Percentiles rank a stretch among this genome's conserved stretches.
Evolutionary conservation across 2,329 filamentous ascomycete genomes (phyloP).

Genomic region (Chaetomium olivaceum): DNA sequence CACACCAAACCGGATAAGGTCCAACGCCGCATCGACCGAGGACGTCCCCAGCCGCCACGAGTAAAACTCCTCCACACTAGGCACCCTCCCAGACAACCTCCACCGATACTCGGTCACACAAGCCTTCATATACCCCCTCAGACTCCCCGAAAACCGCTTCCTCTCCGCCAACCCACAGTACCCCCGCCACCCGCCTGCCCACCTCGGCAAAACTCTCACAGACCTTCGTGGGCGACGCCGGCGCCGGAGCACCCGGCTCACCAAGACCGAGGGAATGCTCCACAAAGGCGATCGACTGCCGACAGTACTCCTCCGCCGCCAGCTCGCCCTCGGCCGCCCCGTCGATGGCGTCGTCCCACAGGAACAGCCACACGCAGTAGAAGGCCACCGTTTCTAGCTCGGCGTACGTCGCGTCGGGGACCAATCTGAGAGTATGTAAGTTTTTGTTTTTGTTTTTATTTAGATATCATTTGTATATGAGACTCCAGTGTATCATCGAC

Average conservation of each 20-base stretch:
- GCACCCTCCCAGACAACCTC: slow-evolving; percentile 15
- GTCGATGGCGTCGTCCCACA: slow-evolving; percentile 32
- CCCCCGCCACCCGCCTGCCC: slow-evolving; percentile 13
- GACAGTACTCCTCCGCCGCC: slow-evolving; percentile 22
- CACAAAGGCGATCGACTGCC: slow-evolving; percentile 21
- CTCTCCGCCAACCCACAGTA: slow-evolving; percentile 1
- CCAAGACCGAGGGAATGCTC: slow-evolving; percentile 9
- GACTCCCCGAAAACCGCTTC: slow-evolving; percentile 10
- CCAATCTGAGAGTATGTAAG: too few relatives aligned
- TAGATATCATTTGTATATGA: too few relatives aligned
- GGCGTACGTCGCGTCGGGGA: slow-evolving; percentile 19
- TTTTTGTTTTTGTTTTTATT: neutral
- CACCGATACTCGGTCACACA: slow-evolving; percentile 24
- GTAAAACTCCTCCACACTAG: slow-evolving; percentile 24
- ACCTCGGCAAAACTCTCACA: slow-evolving; percentile 25
- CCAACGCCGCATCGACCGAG: slow-evolving; percentile 23
- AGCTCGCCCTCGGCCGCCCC: neutral
- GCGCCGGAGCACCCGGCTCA: neutral
- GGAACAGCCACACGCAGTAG: slow-evolving; percentile 27
- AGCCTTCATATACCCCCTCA: slow-evolving; percentile 27
- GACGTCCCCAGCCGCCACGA: slow-evolving; percentile 23
- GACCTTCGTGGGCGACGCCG: slow-evolving; percentile 17
- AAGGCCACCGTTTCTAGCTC: slow-evolving; percentile 19
- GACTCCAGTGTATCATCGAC: too few relatives aligned
- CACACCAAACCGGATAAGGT: slow-evolving; percentile 11